Percentiles rank a stretch among this genome's conserved stretches.
Conservation (phyloP, 2,329 filamentous ascomycete species). For the Penicillium corylophilum region DNA sequence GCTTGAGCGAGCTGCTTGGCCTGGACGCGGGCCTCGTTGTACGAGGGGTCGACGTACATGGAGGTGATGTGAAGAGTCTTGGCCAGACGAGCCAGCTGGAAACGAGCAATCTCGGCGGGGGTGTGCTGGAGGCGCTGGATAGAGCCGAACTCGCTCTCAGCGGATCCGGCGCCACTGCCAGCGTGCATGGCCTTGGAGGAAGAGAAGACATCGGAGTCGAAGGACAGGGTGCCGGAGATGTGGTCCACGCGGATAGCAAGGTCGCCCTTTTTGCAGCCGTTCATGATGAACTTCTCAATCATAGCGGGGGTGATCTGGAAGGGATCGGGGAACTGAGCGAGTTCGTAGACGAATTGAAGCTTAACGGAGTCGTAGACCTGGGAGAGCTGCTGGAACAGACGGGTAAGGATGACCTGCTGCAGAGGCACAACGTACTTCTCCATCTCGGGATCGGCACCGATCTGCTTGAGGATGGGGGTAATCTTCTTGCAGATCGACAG, state of each 20-base stretch:
- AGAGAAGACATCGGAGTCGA: slow-evolving; percentile 97
- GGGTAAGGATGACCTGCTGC: slow-evolving; percentile 97
- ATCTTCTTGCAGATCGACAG: slow-evolving; percentile 99
- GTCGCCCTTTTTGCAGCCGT: slow-evolving; percentile 99
- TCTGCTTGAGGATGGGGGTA: slow-evolving; percentile 89
- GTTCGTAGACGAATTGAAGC: slow-evolving; percentile 85
- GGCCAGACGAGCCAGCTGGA: slow-evolving; percentile 86
- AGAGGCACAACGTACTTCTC: slow-evolving; percentile 93
- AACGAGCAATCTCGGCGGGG: slow-evolving; percentile 93
- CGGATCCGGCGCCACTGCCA: slow-evolving; percentile 79
- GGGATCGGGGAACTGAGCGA: slow-evolving; percentile 93
- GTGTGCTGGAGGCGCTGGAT: slow-evolving; percentile 97
- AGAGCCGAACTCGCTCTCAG: slow-evolving; percentile 77
- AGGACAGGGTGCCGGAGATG: slow-evolving; percentile 89
- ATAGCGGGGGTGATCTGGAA: slow-evolving; percentile 88
- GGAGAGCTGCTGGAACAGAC: slow-evolving; percentile 97
- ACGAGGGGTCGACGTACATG: slow-evolving; percentile 89
- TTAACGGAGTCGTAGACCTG: slow-evolving; percentile 99
- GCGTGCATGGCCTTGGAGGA: slow-evolving; percentile 89
- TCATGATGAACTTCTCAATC: slow-evolving; percentile 99
- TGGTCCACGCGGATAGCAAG: slow-evolving; percentile 95
- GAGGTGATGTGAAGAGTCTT: slow-evolving; percentile 90
- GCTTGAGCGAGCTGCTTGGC: slow-evolving; percentile 77
- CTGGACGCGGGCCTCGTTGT: slow-evolving; percentile 76
- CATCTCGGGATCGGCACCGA: slow-evolving; percentile 92